Conservation (phyloP, 805 yeast genomes). For the Zygotorulaspora chibaensis region DNA sequence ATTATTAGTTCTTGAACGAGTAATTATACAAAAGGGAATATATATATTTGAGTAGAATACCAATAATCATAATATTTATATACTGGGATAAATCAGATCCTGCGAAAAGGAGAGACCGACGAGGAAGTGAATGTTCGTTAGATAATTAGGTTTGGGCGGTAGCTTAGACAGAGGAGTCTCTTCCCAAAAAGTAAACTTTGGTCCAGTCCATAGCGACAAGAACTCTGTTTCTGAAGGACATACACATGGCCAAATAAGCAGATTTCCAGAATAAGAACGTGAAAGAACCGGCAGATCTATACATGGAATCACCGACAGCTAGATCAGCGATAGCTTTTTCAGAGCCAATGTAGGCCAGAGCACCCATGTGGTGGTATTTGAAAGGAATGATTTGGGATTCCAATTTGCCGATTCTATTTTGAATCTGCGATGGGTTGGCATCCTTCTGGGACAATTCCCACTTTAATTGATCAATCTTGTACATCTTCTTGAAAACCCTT, state of each 20-base stretch:
- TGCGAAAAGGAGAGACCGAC: background rate
- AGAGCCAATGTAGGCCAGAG: conserved; percentile 88
- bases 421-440: conserved; percentile 36
- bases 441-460: conserved; percentile 39
- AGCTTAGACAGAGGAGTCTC: conserved; percentile 54
- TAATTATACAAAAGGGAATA: conserved; percentile 1
- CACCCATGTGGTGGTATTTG: conserved; percentile 83
- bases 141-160: conserved; percentile 27
- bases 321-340: conserved; percentile 94
- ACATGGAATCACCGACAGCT: conserved; percentile 67
- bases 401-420: conserved; percentile 42
- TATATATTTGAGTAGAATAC: background rate
- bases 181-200: conserved; percentile 82
- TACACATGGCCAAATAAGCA: conserved; percentile 89
- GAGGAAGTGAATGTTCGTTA: background rate
- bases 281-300: conserved; percentile 77
- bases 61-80: background rate
- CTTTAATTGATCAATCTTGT: conserved; percentile 56
- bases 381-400: conserved; percentile 53
- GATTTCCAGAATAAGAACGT: conserved; percentile 94
- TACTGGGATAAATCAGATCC: background rate
- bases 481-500: conserved; percentile 58
- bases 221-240: conserved; percentile 82
- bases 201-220: conserved; percentile 86
- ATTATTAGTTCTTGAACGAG: background rate